Evolutionary conservation across 2,329 filamentous ascomycete genomes (phyloP).

Genomic region (Sclerotinia sclerotiorum): DNA sequence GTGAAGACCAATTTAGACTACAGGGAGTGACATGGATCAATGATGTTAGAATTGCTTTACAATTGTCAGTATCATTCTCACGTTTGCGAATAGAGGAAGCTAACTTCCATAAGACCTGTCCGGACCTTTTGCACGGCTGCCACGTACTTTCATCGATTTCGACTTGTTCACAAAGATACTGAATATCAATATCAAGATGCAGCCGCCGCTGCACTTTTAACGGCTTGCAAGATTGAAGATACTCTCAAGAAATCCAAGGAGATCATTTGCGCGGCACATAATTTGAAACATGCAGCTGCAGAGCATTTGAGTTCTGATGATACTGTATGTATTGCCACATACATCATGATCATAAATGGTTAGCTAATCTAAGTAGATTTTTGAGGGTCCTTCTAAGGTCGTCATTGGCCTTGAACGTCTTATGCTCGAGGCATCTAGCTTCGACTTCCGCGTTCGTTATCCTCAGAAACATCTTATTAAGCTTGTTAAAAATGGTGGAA

Average conservation of each 20-base stretch:
- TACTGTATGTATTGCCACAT: slow-evolving; percentile 54
- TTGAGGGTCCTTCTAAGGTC: slow-evolving; percentile 74
- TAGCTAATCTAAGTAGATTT: slow-evolving; percentile 54
- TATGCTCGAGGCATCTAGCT: slow-evolving; percentile 88
- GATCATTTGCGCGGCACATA: slow-evolving; percentile 87
- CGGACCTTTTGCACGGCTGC: slow-evolving; percentile 90
- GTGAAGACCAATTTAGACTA: slow-evolving; percentile 77
- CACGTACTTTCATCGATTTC: slow-evolving; percentile 91
- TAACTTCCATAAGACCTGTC: slow-evolving; percentile 61
- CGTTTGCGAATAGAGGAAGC: not conserved
- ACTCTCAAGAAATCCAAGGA: slow-evolving; percentile 96
- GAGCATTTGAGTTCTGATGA: slow-evolving; percentile 77
- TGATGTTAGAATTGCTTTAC: slow-evolving; percentile 73
- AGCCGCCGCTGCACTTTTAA: slow-evolving; percentile 82
- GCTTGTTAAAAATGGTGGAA: slow-evolving; percentile 53
- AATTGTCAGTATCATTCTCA: slow-evolving; percentile 60
- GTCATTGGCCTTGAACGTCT: slow-evolving; percentile 89
- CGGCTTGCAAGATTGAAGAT: slow-evolving; percentile 96
- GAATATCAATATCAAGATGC: slow-evolving; percentile 88
- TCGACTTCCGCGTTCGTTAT: slow-evolving; percentile 89
- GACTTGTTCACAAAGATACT: slow-evolving; percentile 77
- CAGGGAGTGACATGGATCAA: slow-evolving; percentile 90
- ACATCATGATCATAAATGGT: not conserved
- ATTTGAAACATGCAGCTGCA: slow-evolving; percentile 64
- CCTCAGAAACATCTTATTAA: slow-evolving; percentile 85